Evolutionary conservation across 805 yeast genomes (phyloP).

Genomic region (Yamadazyma nakazawae): DNA sequence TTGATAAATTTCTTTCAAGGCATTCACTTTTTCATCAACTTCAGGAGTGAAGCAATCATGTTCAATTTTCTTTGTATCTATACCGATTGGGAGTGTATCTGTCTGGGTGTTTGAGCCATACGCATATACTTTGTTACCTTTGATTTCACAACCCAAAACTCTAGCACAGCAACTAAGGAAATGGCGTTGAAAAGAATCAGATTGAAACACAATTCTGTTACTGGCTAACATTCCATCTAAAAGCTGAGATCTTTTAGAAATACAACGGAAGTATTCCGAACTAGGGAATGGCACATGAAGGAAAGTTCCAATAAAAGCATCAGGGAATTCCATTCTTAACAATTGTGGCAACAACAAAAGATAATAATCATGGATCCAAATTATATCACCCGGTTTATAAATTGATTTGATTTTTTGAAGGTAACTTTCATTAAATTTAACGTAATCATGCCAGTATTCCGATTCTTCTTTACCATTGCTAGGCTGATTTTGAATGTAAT

Average conservation of each 20-base stretch:
- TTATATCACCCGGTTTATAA: constrained; percentile 84
- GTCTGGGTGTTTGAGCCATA: constrained; percentile 78
- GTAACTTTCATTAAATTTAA: constrained; percentile 84
- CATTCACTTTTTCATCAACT: constrained; percentile 60
- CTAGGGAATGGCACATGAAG: constrained; percentile 94
- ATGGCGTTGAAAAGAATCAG: constrained; percentile 83
- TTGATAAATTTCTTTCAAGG: constrained; percentile 59
- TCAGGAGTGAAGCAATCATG: constrained; percentile 50
- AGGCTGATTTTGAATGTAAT: constrained; percentile 79
- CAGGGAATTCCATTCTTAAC: constrained; percentile 71
- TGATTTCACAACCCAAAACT: constrained; percentile 75
- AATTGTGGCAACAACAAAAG: constrained; percentile 78
- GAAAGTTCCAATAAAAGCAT: constrained; percentile 72
- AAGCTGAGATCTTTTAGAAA: constrained; percentile 77
- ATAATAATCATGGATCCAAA: constrained; percentile 92
- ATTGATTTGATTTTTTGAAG: constrained; percentile 70
- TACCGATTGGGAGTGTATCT: constrained; percentile 83
- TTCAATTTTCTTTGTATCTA: constrained; percentile 69
- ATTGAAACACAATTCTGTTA: constrained; percentile 81
- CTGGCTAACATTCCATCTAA: constrained; percentile 92
- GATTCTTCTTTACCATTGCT: constrained; percentile 67
- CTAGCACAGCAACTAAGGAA: constrained; percentile 88
- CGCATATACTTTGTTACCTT: constrained; percentile 54
- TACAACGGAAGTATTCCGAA: constrained; percentile 86
- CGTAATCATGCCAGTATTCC: constrained; percentile 82